These are phyloP conservation scores for Geum urbanum DNA, from an alignment of 306 rosid species.

Conservation along the genomic window DNA sequence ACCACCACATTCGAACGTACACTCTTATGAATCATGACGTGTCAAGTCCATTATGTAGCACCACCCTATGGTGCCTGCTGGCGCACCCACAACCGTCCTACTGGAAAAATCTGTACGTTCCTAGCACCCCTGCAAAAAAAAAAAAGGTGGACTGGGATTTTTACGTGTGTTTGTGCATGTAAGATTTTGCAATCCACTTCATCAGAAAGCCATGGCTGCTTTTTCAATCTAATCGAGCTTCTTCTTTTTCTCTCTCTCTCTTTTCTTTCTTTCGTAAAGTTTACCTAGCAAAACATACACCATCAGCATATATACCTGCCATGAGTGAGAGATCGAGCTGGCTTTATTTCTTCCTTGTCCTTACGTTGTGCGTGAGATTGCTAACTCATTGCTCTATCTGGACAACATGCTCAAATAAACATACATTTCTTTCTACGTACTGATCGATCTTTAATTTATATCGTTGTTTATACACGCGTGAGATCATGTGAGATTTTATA, in stretches of 20 bases:
- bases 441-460: not conserved
- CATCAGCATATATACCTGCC: not conserved
- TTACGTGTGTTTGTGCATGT: slow-evolving; percentile 1
- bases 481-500: not conserved
- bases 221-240: not conserved
- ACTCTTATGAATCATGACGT: slow-evolving; percentile 18
- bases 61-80: slow-evolving; percentile 10
- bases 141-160: slow-evolving; percentile 1
- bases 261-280: not conserved
- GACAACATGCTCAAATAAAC: slow-evolving; percentile 1
- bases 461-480: slow-evolving; percentile 1
- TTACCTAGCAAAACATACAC: not conserved
- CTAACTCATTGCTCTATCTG: not conserved
- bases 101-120: slow-evolving; percentile 10
- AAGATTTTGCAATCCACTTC: slow-evolving; percentile 34
- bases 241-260: not conserved
- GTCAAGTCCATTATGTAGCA: slow-evolving; percentile 12
- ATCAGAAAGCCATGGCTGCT: not conserved
- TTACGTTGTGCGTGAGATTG: not conserved
- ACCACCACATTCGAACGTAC: not conserved
- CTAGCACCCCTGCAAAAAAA: no score
- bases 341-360: not conserved
- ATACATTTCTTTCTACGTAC: not conserved
- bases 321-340: not conserved
- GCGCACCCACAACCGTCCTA: not conserved